These are phyloP conservation scores for Margaritispora aquatica DNA, from an alignment of 495 filamentous ascomycete species.

Conservation along the genomic window DNA sequence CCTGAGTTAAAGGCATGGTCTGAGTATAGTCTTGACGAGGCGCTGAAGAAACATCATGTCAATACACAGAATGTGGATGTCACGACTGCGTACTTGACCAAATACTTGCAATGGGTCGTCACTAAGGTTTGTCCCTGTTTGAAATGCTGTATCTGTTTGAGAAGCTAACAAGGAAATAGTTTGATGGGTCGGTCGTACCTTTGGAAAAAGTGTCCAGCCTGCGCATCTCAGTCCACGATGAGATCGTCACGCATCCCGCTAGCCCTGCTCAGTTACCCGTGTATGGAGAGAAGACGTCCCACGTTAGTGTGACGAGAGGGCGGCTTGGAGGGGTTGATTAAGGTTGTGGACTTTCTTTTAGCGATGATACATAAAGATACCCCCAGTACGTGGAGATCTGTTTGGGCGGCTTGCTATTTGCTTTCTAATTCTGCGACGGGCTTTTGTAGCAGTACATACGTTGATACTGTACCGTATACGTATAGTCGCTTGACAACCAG, in stretches of 20 bases:
- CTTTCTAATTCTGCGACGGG: too few relatives aligned
- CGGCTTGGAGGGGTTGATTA: slow-evolving; percentile 8
- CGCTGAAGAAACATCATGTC: slow-evolving; percentile 22
- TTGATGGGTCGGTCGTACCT: slow-evolving; percentile 12
- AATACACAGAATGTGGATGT: slow-evolving; percentile 28
- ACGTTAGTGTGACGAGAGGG: slow-evolving; percentile 17
- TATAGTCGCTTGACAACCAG: too few relatives aligned
- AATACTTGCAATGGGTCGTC: slow-evolving; percentile 35
- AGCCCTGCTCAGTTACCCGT: slow-evolving; percentile 11
- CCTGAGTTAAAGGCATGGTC: slow-evolving; percentile 5
- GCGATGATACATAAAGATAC: background rate
- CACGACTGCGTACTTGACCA: slow-evolving; percentile 39
- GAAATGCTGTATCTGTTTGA: background rate
- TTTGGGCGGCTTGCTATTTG: background rate
- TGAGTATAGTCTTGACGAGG: slow-evolving; percentile 11
- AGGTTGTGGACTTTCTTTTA: background rate
- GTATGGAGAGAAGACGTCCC: slow-evolving; percentile 18
- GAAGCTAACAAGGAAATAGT: slow-evolving; percentile 8
- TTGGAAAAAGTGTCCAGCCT: slow-evolving; percentile 5
- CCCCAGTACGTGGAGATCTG: background rate
- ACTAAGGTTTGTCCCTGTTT: slow-evolving; percentile 21
- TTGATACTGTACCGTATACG: too few relatives aligned
- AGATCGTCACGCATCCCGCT: slow-evolving; percentile 8
- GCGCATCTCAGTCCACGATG: slow-evolving; percentile 14
- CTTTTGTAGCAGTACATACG: too few relatives aligned